phyloP scores from a whole-genome alignment of 2,329 filamentous ascomycete genomes.

The Colletotrichum brevisporum region DNA sequence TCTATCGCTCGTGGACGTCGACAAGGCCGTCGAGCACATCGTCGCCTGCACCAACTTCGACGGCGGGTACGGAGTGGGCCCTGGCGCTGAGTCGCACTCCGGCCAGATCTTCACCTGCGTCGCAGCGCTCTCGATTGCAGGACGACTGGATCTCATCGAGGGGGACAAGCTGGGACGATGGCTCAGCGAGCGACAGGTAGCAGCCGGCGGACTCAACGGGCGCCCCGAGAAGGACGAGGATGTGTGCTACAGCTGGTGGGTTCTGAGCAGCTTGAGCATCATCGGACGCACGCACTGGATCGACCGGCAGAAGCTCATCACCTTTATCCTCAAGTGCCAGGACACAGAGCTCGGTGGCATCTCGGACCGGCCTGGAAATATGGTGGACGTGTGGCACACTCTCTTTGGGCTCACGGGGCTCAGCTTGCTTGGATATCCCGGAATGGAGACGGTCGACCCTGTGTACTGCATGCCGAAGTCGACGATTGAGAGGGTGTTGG shows the following conservation, averaged over 20 bases:
- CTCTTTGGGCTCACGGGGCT: slow-evolving; percentile 90
- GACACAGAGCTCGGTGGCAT: slow-evolving; percentile 88
- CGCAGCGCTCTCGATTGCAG: slow-evolving; percentile 86
- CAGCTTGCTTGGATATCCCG: slow-evolving; percentile 84
- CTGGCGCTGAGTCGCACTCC: slow-evolving; percentile 93
- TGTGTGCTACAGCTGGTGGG: slow-evolving; percentile 99
- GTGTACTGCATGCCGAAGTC: slow-evolving; percentile 87
- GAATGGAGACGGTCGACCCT: slow-evolving; percentile 85
- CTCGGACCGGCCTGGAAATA: slow-evolving; percentile 90
- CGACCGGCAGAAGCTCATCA: slow-evolving; percentile 81
- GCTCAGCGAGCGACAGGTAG: slow-evolving; percentile 93
- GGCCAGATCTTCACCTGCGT: slow-evolving; percentile 97
- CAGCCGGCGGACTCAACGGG: slow-evolving; percentile 91
- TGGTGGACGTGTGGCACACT: slow-evolving; percentile 98
- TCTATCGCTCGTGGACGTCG: slow-evolving; percentile 80
- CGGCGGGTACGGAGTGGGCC: slow-evolving; percentile 90
- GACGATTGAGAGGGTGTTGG: slow-evolving; percentile 72
- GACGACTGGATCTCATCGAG: slow-evolving; percentile 85
- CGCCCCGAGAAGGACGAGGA: slow-evolving; percentile 96
- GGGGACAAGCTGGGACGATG: slow-evolving; percentile 86
- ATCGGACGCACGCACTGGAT: slow-evolving; percentile 94
- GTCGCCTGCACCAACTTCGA: slow-evolving; percentile 92
- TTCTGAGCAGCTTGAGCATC: slow-evolving; percentile 91
- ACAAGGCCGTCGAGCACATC: slow-evolving; percentile 85
- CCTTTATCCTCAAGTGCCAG: slow-evolving; percentile 91